These are phyloP conservation scores for Kwoniella mangroviensis DNA, from an alignment of 768 basidiomycete genomes.

Conservation along the genomic window DNA sequence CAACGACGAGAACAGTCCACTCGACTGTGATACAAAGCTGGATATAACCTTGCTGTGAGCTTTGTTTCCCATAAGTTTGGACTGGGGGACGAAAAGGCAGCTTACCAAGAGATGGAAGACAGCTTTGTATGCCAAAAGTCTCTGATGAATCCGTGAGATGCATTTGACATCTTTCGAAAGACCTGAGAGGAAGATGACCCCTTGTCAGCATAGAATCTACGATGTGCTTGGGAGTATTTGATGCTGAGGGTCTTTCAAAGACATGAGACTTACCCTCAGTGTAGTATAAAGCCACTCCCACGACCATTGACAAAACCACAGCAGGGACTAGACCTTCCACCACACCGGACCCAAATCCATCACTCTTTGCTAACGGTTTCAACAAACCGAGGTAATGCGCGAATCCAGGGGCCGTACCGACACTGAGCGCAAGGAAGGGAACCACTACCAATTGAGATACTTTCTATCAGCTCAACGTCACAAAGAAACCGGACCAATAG, in stretches of 20 bases:
- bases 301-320: conserved; percentile 67
- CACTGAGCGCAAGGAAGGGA: conserved; percentile 70
- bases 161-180: conserved; percentile 22
- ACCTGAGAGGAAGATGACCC: background rate
- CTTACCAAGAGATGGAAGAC: conserved; percentile 36
- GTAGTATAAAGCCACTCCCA: conserved; percentile 61
- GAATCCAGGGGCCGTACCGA: conserved; percentile 73
- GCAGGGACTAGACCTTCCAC: conserved; percentile 73
- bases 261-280: conserved; percentile 6
- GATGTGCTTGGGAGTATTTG: too few relatives aligned
- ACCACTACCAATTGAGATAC: conserved; percentile 62
- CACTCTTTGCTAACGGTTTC: conserved; percentile 62
- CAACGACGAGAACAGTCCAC: conserved; percentile 71
- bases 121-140: conserved; percentile 25
- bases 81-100: background rate
- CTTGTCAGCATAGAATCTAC: background rate
- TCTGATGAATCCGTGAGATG: conserved; percentile 18
- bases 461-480: conserved; percentile 65
- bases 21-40: conserved; percentile 65
- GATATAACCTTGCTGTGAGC: background rate
- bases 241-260: conserved; percentile 13
- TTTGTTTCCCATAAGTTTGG: too few relatives aligned
- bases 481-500: background rate
- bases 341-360: conserved; percentile 67
- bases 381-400: conserved; percentile 74